phyloP scores from a whole-genome alignment of 768 basidiomycete species.

The Tulasnella sp. region DNA sequence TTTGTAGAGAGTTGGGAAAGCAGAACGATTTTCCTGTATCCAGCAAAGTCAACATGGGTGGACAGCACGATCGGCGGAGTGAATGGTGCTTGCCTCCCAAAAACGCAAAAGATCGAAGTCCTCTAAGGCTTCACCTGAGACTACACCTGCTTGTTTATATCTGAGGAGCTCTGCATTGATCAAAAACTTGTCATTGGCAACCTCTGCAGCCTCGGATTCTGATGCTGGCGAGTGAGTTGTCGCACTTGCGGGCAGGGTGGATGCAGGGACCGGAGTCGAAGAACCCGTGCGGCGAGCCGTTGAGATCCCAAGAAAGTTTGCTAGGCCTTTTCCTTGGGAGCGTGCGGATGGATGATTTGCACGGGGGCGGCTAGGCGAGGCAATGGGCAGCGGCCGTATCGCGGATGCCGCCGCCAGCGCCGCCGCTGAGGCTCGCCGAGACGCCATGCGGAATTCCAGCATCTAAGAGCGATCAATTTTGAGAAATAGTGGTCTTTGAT shows the following conservation, averaged over 20 bases:
- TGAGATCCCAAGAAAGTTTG: neutral
- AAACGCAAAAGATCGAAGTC: constrained; percentile 5
- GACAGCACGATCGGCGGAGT: neutral
- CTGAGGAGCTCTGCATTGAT: neutral
- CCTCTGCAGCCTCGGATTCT: neutral
- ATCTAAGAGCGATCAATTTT: neutral
- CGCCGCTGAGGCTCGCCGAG: neutral
- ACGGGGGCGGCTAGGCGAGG: neutral
- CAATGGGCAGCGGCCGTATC: neutral
- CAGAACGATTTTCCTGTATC: neutral
- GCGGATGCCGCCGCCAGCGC: neutral
- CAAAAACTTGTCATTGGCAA: neutral
- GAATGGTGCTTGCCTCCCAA: neutral
- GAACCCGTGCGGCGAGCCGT: neutral
- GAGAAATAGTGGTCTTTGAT: neutral
- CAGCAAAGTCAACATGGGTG: neutral
- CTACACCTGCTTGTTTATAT: neutral
- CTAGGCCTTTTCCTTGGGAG: neutral
- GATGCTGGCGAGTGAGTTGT: neutral
- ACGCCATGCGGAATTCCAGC: neutral
- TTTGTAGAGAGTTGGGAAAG: constrained; percentile 10
- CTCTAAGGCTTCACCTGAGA: neutral
- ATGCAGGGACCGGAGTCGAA: neutral
- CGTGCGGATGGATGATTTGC: neutral
- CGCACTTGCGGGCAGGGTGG: neutral